phyloP scores from a whole-genome alignment of 441 rosid species.

The Metrosideros polymorpha region DNA sequence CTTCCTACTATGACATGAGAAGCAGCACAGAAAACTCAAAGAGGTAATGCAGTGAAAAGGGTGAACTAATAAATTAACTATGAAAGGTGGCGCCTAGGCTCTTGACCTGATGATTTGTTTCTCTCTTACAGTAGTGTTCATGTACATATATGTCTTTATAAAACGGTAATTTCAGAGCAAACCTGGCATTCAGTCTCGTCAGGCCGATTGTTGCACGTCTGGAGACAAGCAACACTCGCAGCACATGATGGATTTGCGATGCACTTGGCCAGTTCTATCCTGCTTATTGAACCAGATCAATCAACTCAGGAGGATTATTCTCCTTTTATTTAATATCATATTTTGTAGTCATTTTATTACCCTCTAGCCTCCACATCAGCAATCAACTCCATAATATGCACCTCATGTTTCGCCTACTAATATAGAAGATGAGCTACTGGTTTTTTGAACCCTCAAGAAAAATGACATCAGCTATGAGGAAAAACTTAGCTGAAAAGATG shows the following conservation, averaged over 20 bases:
- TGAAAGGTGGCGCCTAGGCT: not conserved
- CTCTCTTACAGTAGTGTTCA: not conserved
- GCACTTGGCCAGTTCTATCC: conserved; percentile 93
- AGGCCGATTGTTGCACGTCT: conserved; percentile 91
- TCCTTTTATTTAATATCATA: not conserved
- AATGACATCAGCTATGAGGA: not conserved
- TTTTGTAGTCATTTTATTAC: not conserved
- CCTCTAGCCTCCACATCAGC: not conserved
- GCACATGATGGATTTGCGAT: conserved; percentile 84
- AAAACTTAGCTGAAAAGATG: not conserved
- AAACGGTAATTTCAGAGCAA: conserved; percentile 3
- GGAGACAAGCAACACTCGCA: conserved; percentile 86
- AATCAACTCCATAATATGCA: not conserved
- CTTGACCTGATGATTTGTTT: not conserved
- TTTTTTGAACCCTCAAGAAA: not conserved
- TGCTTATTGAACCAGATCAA: conserved; percentile 16
- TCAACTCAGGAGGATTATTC: not conserved
- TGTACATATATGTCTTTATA: not conserved
- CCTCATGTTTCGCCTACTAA: not conserved
- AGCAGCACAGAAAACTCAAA: not conserved
- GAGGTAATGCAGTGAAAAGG: not conserved
- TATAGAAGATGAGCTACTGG: not conserved
- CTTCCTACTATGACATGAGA: not conserved
- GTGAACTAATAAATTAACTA: not conserved
- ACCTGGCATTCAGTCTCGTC: conserved; percentile 99